A percentile compares a stretch with the other conserved stretches of the same genome.
Conservation (phyloP, 495 filamentous ascomycete species). For the Staphylotrichum longicolle region DNA sequence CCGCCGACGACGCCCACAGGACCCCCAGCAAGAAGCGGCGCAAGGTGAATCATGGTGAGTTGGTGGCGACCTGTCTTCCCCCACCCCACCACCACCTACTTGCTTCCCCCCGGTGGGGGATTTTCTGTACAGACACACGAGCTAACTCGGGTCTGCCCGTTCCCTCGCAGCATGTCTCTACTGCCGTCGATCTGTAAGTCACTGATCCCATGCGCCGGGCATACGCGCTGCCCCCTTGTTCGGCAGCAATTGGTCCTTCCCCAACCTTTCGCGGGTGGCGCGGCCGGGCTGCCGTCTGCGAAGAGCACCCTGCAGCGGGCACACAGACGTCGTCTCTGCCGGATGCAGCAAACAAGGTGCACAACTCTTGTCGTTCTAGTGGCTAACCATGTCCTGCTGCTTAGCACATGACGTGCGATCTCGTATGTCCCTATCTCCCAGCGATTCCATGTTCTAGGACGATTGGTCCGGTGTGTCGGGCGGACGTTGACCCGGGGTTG, state of each 20-base stretch:
- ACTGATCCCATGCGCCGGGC: constrained; percentile 32
- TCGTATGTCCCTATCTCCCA: constrained; percentile 66
- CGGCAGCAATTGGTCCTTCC: constrained; percentile 31
- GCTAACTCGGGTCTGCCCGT: constrained; percentile 50
- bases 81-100: constrained; percentile 27
- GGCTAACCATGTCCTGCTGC: constrained; percentile 33
- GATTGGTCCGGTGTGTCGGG: constrained; percentile 18
- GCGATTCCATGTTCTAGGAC: not conserved
- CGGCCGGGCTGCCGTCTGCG: constrained; percentile 12
- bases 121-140: constrained; percentile 1
- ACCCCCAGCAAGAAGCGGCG: constrained; percentile 93
- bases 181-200: constrained; percentile 96
- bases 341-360: constrained; percentile 18
- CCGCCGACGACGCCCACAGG: constrained; percentile 47
- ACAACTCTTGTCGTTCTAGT: constrained; percentile 26
- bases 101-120: constrained; percentile 4
- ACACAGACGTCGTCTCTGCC: constrained; percentile 10
- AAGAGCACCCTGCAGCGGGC: constrained; percentile 14
- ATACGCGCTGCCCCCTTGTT: constrained; percentile 27
- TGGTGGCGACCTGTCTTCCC: constrained; percentile 27
- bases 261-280: not conserved
- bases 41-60: constrained; percentile 98
- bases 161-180: constrained; percentile 86
- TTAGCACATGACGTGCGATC: constrained; percentile 99
- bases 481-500: constrained; percentile 28